These are phyloP conservation scores for Vigna angularis DNA, from an alignment of 306 rosid species.

Conservation along the genomic window DNA sequence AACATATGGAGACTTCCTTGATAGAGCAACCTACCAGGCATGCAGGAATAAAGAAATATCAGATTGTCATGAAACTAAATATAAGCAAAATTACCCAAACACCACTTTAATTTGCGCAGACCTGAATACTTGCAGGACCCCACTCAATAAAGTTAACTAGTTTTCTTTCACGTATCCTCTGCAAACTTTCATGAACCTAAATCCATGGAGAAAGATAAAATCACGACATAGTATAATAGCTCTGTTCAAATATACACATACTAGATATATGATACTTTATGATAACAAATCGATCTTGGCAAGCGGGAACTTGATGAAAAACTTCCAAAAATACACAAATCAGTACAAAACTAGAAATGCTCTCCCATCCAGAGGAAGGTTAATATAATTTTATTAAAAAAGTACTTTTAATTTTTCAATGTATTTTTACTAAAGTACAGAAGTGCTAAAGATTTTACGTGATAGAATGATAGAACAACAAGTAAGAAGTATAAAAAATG, in stretches of 20 bases:
- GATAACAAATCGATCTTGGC: slow-evolving; percentile 24
- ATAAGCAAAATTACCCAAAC: slow-evolving; percentile 33
- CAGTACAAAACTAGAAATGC: slow-evolving; percentile 21
- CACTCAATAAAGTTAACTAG: slow-evolving; percentile 97
- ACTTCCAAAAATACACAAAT: background rate
- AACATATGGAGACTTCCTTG: slow-evolving; percentile 98
- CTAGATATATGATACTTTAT: slow-evolving; percentile 18
- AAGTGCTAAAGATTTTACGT: slow-evolving; percentile 10
- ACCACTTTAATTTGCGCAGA: slow-evolving; percentile 40
- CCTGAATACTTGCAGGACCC: slow-evolving; percentile 99
- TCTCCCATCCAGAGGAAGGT: background rate
- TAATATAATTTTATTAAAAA: background rate
- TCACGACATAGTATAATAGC: slow-evolving; percentile 32
- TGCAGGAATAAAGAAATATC: slow-evolving; percentile 2
- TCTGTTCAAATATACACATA: slow-evolving; percentile 15
- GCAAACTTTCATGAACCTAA: slow-evolving; percentile 99
- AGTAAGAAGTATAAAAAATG: background rate
- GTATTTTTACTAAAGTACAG: background rate
- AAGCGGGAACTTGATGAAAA: slow-evolving; percentile 32
- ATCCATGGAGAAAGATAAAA: slow-evolving; percentile 43
- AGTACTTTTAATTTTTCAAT: background rate
- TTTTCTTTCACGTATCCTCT: slow-evolving; percentile 98
- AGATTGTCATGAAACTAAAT: slow-evolving; percentile 20
- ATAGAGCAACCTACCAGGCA: slow-evolving; percentile 83
- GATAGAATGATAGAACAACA: background rate